A percentile compares a stretch with the other conserved stretches of the same genome.
Evolutionary conservation across 176 grass and related monocot species (phyloP).

Genomic region (Dactylis glomerata): DNA sequence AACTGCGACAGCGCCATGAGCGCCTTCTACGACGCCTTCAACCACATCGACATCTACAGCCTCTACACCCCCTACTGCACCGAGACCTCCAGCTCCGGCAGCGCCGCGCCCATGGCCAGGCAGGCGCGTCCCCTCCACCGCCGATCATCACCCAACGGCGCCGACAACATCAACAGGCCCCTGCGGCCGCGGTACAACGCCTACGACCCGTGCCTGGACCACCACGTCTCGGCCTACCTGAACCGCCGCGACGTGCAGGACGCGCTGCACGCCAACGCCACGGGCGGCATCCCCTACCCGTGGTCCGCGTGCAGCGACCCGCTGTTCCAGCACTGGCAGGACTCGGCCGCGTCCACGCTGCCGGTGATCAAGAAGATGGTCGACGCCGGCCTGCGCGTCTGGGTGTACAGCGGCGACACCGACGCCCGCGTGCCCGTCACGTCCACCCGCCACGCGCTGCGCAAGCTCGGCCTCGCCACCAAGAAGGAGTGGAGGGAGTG

Average conservation of each 20-base stretch:
- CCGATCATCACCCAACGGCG: background rate
- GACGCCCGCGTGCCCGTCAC: conserved; percentile 65
- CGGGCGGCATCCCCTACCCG: conserved; percentile 46
- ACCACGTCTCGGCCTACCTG: conserved; percentile 48
- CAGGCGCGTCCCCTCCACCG: background rate
- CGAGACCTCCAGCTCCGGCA: background rate
- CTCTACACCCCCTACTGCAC: conserved; percentile 71
- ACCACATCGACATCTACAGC: conserved; percentile 87
- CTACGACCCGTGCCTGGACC: conserved; percentile 73
- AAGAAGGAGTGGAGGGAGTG: conserved; percentile 55
- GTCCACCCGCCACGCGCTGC: conserved; percentile 58
- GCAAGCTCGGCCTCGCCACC: conserved; percentile 47
- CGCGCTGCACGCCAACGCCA: conserved; percentile 79
- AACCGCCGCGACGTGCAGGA: conserved; percentile 78
- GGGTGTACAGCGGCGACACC: conserved; percentile 61
- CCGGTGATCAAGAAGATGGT: conserved; percentile 49
- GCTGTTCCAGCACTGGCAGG: conserved; percentile 44
- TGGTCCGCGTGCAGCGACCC: conserved; percentile 74
- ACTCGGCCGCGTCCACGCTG: conserved; percentile 35
- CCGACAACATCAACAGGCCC: background rate
- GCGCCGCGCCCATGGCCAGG: background rate
- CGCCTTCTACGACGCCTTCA: conserved; percentile 45
- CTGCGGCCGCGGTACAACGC: conserved; percentile 14
- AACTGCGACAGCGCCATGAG: conserved; percentile 28
- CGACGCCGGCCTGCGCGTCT: conserved; percentile 37